phyloP scores from a whole-genome alignment of 495 filamentous ascomycete genomes.

The Penicillium tannophilum region DNA sequence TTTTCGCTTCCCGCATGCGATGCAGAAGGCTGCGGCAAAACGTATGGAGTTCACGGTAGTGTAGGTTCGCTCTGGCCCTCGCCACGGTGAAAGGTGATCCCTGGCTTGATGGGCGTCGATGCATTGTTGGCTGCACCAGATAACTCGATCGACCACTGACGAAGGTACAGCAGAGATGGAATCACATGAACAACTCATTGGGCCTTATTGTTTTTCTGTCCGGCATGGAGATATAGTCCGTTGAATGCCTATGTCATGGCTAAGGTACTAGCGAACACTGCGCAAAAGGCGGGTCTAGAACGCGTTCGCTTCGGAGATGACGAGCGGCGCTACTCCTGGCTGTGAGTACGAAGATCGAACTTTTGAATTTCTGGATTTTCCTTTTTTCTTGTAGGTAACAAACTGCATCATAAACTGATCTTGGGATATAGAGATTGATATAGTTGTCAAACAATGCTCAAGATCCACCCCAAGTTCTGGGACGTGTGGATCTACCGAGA shows the following conservation, averaged over 20 bases:
- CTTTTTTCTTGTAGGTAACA: too few relatives aligned
- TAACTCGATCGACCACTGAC: constrained; percentile 1
- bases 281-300: constrained; percentile 10
- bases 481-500: constrained; percentile 34
- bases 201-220: not conserved
- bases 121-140: constrained; percentile 7
- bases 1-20: not conserved
- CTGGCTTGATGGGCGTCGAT: constrained; percentile 2
- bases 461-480: constrained; percentile 25
- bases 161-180: not conserved
- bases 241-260: not conserved
- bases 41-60: not conserved
- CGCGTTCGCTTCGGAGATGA: constrained; percentile 4
- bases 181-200: not conserved
- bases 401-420: not conserved
- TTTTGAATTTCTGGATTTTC: not conserved
- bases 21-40: not conserved
- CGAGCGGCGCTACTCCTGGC: constrained; percentile 4
- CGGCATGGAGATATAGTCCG: not conserved
- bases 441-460: constrained; percentile 10
- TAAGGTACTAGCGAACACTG: not conserved
- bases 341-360: not conserved
- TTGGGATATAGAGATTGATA: not conserved
- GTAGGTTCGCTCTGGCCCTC: not conserved
- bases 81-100: constrained; percentile 3